A percentile compares a stretch with the other conserved stretches of the same genome.
phyloP scores from a whole-genome alignment of 164 flowering plant species.

The Vitis riparia region DNA sequence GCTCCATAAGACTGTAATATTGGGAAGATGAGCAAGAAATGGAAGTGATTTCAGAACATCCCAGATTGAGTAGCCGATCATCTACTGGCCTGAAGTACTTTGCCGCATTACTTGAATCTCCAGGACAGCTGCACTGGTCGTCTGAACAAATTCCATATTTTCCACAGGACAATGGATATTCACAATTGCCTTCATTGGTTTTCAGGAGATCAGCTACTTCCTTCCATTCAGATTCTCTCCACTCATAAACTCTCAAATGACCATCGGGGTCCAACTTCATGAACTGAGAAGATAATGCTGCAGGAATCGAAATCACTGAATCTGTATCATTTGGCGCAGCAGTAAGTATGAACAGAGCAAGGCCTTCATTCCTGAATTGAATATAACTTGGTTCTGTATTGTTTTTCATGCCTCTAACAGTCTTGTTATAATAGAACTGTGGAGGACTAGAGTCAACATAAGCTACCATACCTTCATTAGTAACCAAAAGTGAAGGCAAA shows the following conservation, averaged over 20 bases:
- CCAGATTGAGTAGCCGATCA: too few relatives aligned
- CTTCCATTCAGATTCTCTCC: constrained; percentile 8
- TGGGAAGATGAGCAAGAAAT: too few relatives aligned
- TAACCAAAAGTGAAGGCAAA: constrained; percentile 7
- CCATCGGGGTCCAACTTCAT: constrained; percentile 33
- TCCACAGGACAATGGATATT: constrained; percentile 28
- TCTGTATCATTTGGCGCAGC: constrained; percentile 12
- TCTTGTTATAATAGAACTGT: constrained; percentile 2
- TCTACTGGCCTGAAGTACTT: too few relatives aligned
- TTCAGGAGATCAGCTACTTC: constrained; percentile 17
- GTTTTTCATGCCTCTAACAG: background rate
- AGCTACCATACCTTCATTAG: constrained; percentile 11
- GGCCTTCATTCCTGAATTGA: constrained; percentile 19
- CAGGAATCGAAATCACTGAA: constrained; percentile 4
- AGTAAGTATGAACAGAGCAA: constrained; percentile 4
- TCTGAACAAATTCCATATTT: constrained; percentile 13
- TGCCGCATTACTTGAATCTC: too few relatives aligned
- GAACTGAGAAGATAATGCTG: constrained; percentile 18
- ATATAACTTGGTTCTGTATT: constrained; percentile 15
- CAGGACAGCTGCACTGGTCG: too few relatives aligned
- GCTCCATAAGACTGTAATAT: too few relatives aligned
- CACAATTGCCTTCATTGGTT: constrained; percentile 2
- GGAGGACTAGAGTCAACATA: constrained; percentile 11
- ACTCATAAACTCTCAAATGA: constrained; percentile 28
- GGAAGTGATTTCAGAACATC: too few relatives aligned